Evolutionary conservation across 2,329 filamentous ascomycete species (phyloP).

Genomic region (Epichloe festucae): DNA sequence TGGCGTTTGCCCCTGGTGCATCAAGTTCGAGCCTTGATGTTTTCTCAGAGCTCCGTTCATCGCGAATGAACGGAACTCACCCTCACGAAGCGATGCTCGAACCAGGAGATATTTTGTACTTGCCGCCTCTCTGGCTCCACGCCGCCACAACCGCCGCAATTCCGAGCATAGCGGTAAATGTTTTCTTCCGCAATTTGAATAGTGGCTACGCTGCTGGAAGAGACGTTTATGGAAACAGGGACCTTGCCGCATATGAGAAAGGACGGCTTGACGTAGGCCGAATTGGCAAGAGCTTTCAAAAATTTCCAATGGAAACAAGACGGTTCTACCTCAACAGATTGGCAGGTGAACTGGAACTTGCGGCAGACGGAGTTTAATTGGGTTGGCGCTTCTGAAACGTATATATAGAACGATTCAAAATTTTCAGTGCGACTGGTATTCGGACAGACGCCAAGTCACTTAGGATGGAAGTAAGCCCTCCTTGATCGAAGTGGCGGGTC

Average conservation of each 20-base stretch:
- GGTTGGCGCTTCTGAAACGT: conserved; percentile 10
- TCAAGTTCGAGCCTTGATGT: conserved; percentile 71
- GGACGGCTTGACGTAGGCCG: conserved; percentile 59
- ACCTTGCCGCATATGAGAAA: conserved; percentile 74
- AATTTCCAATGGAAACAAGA: conserved; percentile 51
- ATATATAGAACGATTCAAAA: neutral
- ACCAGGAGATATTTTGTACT: conserved; percentile 65
- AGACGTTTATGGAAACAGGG: conserved; percentile 81
- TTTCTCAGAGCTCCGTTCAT: conserved; percentile 37
- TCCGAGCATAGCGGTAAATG: conserved; percentile 69
- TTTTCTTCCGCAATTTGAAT: conserved; percentile 68
- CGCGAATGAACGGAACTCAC: conserved; percentile 34
- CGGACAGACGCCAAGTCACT: no score
- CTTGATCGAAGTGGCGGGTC: no score
- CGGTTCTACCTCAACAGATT: conserved; percentile 65
- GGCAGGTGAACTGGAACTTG: conserved; percentile 46
- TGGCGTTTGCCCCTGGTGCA: conserved; percentile 61
- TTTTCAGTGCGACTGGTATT: no score
- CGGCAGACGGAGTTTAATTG: conserved; percentile 8
- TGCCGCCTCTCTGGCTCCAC: conserved; percentile 78
- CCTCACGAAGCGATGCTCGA: conserved; percentile 54
- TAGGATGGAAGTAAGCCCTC: no score
- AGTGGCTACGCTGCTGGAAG: conserved; percentile 57
- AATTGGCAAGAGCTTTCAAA: conserved; percentile 51
- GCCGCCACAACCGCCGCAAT: conserved; percentile 47